A percentile compares a stretch with the other conserved stretches of the same genome.
Evolutionary conservation across 208 protist species (phyloP).

Genomic region (Wallacemonas collosoma): DNA sequence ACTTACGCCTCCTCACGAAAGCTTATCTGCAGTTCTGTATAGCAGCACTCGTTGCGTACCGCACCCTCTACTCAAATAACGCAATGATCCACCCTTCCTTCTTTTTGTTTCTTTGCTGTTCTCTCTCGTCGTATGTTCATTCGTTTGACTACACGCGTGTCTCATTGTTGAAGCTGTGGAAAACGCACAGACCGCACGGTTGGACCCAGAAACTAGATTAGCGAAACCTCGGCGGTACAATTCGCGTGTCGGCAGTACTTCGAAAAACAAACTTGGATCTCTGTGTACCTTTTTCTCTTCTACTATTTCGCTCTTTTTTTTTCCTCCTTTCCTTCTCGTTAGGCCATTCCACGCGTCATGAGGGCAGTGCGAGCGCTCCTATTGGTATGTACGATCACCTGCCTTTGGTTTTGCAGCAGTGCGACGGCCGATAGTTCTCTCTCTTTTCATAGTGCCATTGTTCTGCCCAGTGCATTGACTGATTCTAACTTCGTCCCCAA

Average conservation of each 20-base stretch:
- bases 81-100: neutral
- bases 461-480: slow-evolving; percentile 33
- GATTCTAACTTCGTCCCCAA: slow-evolving; percentile 30
- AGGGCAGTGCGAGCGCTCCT: neutral
- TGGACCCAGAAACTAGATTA: no score
- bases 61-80: neutral
- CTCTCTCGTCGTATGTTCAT: neutral
- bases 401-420: neutral
- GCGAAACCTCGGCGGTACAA: no score
- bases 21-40: no score
- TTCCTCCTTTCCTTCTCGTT: neutral
- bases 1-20: no score
- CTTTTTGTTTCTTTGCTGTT: neutral
- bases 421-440: slow-evolving; percentile 27
- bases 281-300: slow-evolving; percentile 14
- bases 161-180: no score
- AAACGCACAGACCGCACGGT: no score
- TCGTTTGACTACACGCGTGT: no score
- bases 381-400: neutral
- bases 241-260: no score
- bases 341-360: neutral
- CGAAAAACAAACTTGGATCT: neutral
- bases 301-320: neutral
- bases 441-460: slow-evolving; percentile 39
- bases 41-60: neutral